Conservation (phyloP, 139 green algal species). For the Desmodesmus armatus region DNA sequence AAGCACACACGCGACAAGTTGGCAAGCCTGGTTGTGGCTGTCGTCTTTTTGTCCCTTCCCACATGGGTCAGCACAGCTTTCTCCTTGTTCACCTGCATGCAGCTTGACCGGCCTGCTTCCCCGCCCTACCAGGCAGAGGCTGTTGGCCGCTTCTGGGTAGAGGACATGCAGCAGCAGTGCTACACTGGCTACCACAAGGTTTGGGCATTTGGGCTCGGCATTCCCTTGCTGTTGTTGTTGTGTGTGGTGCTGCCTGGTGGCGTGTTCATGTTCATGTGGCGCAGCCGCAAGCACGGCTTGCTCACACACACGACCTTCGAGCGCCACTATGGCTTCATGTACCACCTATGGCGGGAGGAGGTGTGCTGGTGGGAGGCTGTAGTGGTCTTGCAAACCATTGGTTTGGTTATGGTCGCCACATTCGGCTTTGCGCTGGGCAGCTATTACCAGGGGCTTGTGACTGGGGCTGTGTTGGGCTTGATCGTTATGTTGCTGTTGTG, state of each 20-base stretch:
- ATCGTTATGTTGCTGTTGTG: neutral
- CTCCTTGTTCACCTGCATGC: neutral
- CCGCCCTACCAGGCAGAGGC: neutral
- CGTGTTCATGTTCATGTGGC: neutral
- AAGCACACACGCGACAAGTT: neutral
- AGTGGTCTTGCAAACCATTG: neutral
- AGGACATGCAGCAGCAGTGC: neutral
- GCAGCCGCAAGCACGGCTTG: neutral
- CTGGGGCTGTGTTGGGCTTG: neutral
- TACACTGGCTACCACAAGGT: neutral
- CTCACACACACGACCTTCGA: neutral
- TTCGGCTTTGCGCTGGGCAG: neutral
- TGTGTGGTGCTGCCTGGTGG: neutral
- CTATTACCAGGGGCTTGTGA: neutral
- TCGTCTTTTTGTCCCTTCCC: neutral
- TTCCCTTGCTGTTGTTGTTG: neutral
- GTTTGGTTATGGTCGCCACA: neutral
- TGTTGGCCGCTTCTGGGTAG: neutral
- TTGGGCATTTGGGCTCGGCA: neutral
- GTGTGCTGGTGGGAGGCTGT: neutral
- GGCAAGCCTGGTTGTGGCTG: neutral
- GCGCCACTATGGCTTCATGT: neutral
- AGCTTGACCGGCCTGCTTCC: neutral
- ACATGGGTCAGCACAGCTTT: neutral
- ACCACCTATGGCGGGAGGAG: neutral